Conservation (phyloP, 176 grass and related monocot genomes). For the Metroxylon sagu region DNA sequence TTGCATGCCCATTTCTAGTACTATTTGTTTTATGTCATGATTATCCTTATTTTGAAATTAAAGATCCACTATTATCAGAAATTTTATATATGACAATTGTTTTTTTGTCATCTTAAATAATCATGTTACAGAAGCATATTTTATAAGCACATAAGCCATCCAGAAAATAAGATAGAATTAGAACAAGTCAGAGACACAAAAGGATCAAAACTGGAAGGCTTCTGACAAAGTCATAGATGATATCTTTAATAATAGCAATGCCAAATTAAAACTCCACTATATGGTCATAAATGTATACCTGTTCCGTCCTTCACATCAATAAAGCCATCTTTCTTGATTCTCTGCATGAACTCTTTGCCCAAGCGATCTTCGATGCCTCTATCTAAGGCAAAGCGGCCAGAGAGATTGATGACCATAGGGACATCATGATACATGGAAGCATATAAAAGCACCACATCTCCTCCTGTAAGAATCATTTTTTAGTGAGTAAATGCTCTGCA, state of each 20-base stretch:
- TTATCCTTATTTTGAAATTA: too few species aligned
- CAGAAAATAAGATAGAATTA: too few species aligned
- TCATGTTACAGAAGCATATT: background rate
- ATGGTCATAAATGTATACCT: constrained; percentile 19
- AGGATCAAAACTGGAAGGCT: background rate
- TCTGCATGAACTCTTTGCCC: constrained; percentile 71
- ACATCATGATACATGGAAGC: constrained; percentile 62
- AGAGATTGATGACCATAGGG: constrained; percentile 53
- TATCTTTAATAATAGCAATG: background rate
- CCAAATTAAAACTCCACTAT: background rate
- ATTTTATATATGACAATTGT: too few species aligned
- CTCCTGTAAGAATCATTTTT: constrained; percentile 31
- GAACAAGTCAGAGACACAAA: too few species aligned
- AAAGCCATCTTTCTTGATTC: constrained; percentile 66
- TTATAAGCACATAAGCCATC: background rate
- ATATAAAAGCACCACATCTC: constrained; percentile 80
- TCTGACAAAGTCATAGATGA: background rate
- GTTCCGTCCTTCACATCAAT: constrained; percentile 81
- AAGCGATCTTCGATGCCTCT: constrained; percentile 65
- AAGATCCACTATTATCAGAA: too few species aligned
- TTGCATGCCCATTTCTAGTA: too few species aligned
- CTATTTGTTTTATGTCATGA: too few species aligned
- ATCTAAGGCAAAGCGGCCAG: constrained; percentile 67
- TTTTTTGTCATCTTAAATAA: too few species aligned
- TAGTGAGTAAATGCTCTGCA: background rate